Percentiles rank a stretch among this genome's conserved stretches.
These are phyloP conservation scores for Dothistroma septosporum DNA, from an alignment of 2,329 filamentous ascomycete species.

Conservation along the genomic window DNA sequence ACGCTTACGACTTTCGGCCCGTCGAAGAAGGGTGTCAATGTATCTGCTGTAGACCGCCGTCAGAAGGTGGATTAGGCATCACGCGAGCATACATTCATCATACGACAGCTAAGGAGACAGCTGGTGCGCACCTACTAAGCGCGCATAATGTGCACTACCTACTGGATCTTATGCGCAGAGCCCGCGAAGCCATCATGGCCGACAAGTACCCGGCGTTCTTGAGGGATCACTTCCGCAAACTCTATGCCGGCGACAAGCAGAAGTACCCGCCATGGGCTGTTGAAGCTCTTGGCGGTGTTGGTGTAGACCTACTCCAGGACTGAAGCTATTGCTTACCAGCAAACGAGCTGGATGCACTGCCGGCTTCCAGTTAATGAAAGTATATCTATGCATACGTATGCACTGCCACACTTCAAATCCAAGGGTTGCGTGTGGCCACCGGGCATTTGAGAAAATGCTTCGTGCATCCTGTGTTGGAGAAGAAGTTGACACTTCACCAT, in stretches of 20 bases:
- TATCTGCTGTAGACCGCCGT: slow-evolving; percentile 64
- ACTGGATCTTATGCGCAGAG: slow-evolving; percentile 72
- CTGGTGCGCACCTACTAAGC: slow-evolving; percentile 77
- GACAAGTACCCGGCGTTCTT: slow-evolving; percentile 70
- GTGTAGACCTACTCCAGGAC: slow-evolving; percentile 62
- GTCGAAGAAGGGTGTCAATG: slow-evolving; percentile 82
- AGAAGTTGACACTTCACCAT: too few relatives aligned
- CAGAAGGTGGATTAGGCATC: slow-evolving; percentile 68
- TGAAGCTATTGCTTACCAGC: not conserved
- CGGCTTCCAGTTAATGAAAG: not conserved
- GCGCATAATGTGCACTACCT: slow-evolving; percentile 97
- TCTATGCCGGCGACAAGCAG: slow-evolving; percentile 61
- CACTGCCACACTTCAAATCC: not conserved
- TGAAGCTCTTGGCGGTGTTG: slow-evolving; percentile 71
- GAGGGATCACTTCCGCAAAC: slow-evolving; percentile 68
- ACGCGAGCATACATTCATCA: slow-evolving; percentile 89
- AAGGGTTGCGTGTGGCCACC: not conserved
- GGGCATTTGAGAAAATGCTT: too few relatives aligned
- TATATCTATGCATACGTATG: not conserved
- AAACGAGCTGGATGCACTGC: not conserved
- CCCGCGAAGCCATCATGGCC: slow-evolving; percentile 56
- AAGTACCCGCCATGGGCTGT: slow-evolving; percentile 82
- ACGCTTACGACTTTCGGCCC: slow-evolving; percentile 73
- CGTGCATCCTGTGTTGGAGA: too few relatives aligned
- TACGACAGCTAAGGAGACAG: slow-evolving; percentile 89